Percentiles rank a stretch among this genome's conserved stretches.
These are phyloP conservation scores for Neurospora africana DNA, from an alignment of 495 filamentous ascomycete genomes.

Conservation along the genomic window DNA sequence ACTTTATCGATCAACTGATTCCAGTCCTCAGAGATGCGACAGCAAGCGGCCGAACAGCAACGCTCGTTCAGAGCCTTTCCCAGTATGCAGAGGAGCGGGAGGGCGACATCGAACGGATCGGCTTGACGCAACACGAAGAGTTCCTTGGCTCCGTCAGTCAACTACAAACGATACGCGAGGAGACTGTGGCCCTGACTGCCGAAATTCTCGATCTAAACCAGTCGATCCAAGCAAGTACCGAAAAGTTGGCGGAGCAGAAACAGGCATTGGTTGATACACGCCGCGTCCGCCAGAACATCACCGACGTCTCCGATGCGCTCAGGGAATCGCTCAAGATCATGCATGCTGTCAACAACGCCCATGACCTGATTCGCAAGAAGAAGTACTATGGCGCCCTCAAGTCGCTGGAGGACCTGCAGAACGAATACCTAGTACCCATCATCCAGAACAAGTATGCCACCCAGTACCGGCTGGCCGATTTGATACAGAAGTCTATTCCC, in stretches of 20 bases:
- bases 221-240: conserved; percentile 89
- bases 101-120: conserved; percentile 85
- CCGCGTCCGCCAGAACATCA: conserved; percentile 88
- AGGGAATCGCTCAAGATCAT: conserved; percentile 87
- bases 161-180: conserved; percentile 79
- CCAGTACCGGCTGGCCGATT: conserved; percentile 88
- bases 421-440: conserved; percentile 66
- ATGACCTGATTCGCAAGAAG: conserved; percentile 80
- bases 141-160: conserved; percentile 90
- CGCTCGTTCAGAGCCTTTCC: conserved; percentile 66
- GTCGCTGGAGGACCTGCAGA: conserved; percentile 89
- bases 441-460: conserved; percentile 68
- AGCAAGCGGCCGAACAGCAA: conserved; percentile 56
- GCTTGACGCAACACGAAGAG: conserved; percentile 90
- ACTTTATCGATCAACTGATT: conserved; percentile 91
- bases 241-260: conserved; percentile 90
- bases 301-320: conserved; percentile 81
- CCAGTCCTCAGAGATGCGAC: conserved; percentile 86
- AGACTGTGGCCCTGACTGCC: conserved; percentile 74
- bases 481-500: conserved; percentile 91
- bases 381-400: conserved; percentile 92
- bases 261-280: conserved; percentile 84
- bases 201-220: conserved; percentile 89
- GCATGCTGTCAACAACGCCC: conserved; percentile 85
- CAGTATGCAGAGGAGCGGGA: conserved; percentile 80